Evolutionary conservation across 2,329 filamentous ascomycete species (phyloP).

Genomic region (Fonsecaea pedrosoi): DNA sequence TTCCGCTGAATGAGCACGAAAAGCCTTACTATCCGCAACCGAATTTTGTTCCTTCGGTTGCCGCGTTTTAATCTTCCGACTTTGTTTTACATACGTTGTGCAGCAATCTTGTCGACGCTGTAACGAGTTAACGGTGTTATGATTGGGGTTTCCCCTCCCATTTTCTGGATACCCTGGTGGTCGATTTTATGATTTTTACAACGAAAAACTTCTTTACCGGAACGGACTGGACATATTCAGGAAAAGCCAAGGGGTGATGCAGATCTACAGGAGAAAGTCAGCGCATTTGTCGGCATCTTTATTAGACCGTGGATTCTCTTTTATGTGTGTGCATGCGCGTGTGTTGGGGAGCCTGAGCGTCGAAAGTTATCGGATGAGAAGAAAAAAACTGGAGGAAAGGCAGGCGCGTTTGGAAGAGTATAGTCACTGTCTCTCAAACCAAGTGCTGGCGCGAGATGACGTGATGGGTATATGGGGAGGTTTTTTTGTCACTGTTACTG

Average conservation of each 20-base stretch:
- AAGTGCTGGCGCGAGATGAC: constrained; percentile 37
- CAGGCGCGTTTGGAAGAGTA: constrained; percentile 16
- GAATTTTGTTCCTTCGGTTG: constrained; percentile 33
- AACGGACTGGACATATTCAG: constrained; percentile 7
- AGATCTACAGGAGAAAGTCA: constrained; percentile 6
- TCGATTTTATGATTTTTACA: constrained; percentile 23
- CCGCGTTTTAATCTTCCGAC: constrained; percentile 36
- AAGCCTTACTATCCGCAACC: constrained; percentile 35
- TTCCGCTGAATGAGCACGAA: constrained; percentile 37
- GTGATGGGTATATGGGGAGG: constrained; percentile 22
- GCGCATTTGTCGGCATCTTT: constrained; percentile 24
- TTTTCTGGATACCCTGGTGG: constrained; percentile 30
- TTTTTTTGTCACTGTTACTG: constrained; percentile 23
- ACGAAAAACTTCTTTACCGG: constrained; percentile 17
- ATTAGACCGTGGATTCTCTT: constrained; percentile 16
- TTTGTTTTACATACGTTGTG: constrained; percentile 29
- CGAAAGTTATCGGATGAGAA: constrained; percentile 10
- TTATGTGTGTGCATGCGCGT: constrained; percentile 1
- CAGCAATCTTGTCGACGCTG: constrained; percentile 30
- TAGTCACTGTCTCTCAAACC: constrained; percentile 32
- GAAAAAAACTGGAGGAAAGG: constrained; percentile 16
- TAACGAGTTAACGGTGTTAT: constrained; percentile 34
- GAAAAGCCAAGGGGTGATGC: constrained; percentile 8
- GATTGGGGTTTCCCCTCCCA: constrained; percentile 21
- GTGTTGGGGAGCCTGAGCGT: constrained; percentile 20